Evolutionary conservation across 768 basidiomycete species (phyloP).

Genomic region (Mycena capillaripes): DNA sequence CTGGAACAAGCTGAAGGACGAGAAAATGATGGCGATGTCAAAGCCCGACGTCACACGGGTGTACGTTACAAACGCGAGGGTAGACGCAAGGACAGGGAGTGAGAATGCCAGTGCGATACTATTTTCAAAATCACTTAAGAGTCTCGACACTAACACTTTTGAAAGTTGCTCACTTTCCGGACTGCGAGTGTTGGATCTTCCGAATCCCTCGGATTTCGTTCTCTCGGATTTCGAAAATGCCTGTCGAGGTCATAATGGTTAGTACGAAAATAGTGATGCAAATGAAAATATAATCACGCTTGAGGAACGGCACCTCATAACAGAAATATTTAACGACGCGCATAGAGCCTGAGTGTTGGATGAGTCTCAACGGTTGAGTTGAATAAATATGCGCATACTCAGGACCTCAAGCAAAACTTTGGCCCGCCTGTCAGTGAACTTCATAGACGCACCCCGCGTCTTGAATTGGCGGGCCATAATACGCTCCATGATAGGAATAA

Average conservation of each 20-base stretch:
- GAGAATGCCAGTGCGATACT: slow-evolving; percentile 70
- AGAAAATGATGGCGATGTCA: slow-evolving; percentile 78
- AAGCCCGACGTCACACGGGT: slow-evolving; percentile 66
- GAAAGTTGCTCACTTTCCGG: slow-evolving; percentile 69
- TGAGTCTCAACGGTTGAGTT: neutral
- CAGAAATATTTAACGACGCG: slow-evolving; percentile 84
- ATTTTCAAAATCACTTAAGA: slow-evolving; percentile 44
- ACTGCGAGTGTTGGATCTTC: slow-evolving; percentile 71
- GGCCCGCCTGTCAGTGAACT: slow-evolving; percentile 73
- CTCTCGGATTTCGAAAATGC: slow-evolving; percentile 65
- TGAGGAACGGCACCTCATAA: slow-evolving; percentile 77
- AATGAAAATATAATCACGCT: slow-evolving; percentile 55
- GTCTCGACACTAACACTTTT: no score
- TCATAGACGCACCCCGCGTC: slow-evolving; percentile 68
- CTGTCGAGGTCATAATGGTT: slow-evolving; percentile 46
- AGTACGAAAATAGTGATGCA: neutral
- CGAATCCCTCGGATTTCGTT: slow-evolving; percentile 70
- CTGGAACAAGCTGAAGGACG: slow-evolving; percentile 73
- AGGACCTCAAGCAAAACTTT: slow-evolving; percentile 77
- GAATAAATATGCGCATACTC: slow-evolving; percentile 46
- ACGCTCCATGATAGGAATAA: slow-evolving; percentile 74
- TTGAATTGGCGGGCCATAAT: slow-evolving; percentile 72
- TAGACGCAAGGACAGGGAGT: slow-evolving; percentile 74
- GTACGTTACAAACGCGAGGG: slow-evolving; percentile 77
- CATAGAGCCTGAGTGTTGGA: slow-evolving; percentile 63